These are phyloP conservation scores for Suillus discolor DNA, from an alignment of 768 basidiomycete genomes.

Conservation along the genomic window DNA sequence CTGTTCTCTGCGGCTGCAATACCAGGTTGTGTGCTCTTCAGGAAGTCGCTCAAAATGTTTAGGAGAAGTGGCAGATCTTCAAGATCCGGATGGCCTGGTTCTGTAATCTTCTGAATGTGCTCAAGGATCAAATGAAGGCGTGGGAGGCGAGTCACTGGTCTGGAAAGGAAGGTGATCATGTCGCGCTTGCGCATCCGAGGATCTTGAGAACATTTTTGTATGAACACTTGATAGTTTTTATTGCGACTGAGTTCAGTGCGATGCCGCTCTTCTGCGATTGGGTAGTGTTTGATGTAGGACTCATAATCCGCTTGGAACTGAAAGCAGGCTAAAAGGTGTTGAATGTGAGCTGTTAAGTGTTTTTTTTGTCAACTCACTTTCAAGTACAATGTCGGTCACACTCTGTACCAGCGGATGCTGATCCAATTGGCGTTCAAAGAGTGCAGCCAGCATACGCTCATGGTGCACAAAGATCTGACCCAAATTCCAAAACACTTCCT, in stretches of 20 bases:
- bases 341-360: slow-evolving; percentile 16
- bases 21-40: slow-evolving; percentile 88
- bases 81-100: slow-evolving; percentile 75
- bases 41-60: slow-evolving; percentile 64
- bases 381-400: slow-evolving; percentile 84
- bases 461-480: slow-evolving; percentile 68
- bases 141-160: slow-evolving; percentile 88
- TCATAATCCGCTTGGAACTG: slow-evolving; percentile 71
- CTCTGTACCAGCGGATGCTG: slow-evolving; percentile 84
- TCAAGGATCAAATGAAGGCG: slow-evolving; percentile 76
- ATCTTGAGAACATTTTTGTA: slow-evolving; percentile 62
- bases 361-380: slow-evolving; percentile 48
- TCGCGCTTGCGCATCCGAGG: slow-evolving; percentile 75
- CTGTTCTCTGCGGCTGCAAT: slow-evolving; percentile 90
- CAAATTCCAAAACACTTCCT: slow-evolving; percentile 86
- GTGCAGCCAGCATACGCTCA: slow-evolving; percentile 62
- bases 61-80: slow-evolving; percentile 77
- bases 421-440: slow-evolving; percentile 83
- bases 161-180: slow-evolving; percentile 77
- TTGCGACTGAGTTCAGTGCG: slow-evolving; percentile 76
- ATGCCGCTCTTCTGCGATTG: slow-evolving; percentile 81
- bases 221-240: slow-evolving; percentile 63
- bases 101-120: slow-evolving; percentile 66
- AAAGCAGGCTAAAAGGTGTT: slow-evolving; percentile 32
- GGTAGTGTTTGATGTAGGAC: slow-evolving; percentile 85